These are phyloP conservation scores for Encephalitozoon intestinalis DNA, from an alignment of 371 early-diverging fungal species.

Conservation along the genomic window DNA sequence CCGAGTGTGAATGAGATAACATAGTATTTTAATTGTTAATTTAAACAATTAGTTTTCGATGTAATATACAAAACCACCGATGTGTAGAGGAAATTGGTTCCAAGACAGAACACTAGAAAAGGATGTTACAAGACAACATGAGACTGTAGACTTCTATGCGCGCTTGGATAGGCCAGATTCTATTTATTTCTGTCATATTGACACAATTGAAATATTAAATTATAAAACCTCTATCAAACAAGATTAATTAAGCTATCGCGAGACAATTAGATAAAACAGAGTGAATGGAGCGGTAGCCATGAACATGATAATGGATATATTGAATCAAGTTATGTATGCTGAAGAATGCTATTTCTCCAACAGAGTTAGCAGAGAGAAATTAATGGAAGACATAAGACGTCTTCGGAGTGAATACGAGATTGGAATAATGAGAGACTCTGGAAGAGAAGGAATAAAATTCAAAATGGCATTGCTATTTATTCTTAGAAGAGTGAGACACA, in stretches of 20 bases:
- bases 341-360: not conserved
- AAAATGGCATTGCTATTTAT: slow-evolving; percentile 2
- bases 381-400: not conserved
- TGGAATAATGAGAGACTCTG: not conserved
- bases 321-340: not conserved
- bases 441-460: not conserved
- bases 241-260: not conserved
- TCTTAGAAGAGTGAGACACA: not conserved
- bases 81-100: not conserved
- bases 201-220: not conserved
- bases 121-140: not conserved
- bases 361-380: not conserved
- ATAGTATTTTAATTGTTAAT: not conserved
- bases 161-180: not conserved
- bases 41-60: not conserved
- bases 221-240: slow-evolving; percentile 2
- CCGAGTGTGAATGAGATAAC: not conserved
- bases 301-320: not conserved
- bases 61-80: not conserved
- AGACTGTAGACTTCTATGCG: not conserved
- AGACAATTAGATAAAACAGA: not conserved
- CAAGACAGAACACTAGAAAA: not conserved
- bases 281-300: not conserved
- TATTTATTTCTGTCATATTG: not conserved
- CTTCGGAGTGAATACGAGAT: not conserved